Evolutionary conservation across 2,329 filamentous ascomycete genomes (phyloP), one percentile per base, ranked within the genome.

Genomic region (Elsinoe ampelina): DNA sequence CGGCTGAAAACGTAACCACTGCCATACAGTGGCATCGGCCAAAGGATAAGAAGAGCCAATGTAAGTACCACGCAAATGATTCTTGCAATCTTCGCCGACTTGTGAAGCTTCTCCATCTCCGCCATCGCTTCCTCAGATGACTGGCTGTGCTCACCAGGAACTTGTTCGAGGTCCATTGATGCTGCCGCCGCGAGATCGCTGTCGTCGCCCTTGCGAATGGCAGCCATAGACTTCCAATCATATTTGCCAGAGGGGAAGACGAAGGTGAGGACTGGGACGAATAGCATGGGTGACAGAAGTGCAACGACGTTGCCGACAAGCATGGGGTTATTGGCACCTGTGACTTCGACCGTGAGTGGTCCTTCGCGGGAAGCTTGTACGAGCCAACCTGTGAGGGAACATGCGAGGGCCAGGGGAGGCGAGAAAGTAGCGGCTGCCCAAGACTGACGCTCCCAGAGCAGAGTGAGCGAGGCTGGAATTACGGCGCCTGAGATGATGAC

Each of bases 11-110:
- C 80, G 67, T 95, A 95, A 0, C 80, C 80, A 0, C 79, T 78
- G 10, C 89, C 90, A 66, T 93, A 95, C 82, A 95, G 84, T 1
- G 90, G 90, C 80, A 95, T 92, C 0, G 91, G 90, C 89, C 90
- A 95, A 13, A 95, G 79, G 1, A 95, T 77, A 0, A 95, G 74
- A 57, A 95, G 75, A 0, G 82, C 78, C 0, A 95, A 59, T 0
- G 88, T 87, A 73, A 89, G 76, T 61, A 79, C 69, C 8, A 82
- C 74, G 0, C 84, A 87, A 60, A 82, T 68, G 32, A 71, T 74
- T 52, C 80, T 75, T 0, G 81, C 79, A 64, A 81, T 80, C 57
- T 71, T 72, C 15, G 74, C 71, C 1, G 74, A 71, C 30, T 71
- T 71, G 52, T 66, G 61, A 1, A 78, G 69, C 50, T 74, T 70